Base-by-base conservation (phyloP, 495 filamentous ascomycete genomes). In the Talaromyces nanjingensis region DNA sequence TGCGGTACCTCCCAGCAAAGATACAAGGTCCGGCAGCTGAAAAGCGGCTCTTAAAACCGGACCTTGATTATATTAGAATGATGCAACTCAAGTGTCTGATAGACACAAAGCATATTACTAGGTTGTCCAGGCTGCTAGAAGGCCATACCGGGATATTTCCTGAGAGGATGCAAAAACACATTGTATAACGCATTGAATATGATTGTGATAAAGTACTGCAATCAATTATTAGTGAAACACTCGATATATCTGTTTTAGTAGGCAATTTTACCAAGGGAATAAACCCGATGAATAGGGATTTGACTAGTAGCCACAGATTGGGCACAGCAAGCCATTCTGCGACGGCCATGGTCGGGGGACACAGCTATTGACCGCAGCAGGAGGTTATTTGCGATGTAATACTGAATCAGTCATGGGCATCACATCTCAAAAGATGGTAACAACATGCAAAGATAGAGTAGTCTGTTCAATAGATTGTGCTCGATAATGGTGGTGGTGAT, bases 151-250 rank as follows among this genome's bases (percentile, higher is more conserved):
- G 73, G 70, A 45, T 65, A 71, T 1, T 63, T 29, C 7, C 63
- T 34, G 9, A 76, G 65, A 0, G 72, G 73, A 57, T 74, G 72
- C 12, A 69, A 68, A 22, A 65, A 69, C 33, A 76, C 39, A 55
- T 73, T 70, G 58, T 73, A 76, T 4, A 71, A 37, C n/a, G 59
- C 27, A 14, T 20, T 20, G 20, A 6, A 31, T 37, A 59, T 59
- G 2, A 37, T 8, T 4, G 27, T 59, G 8, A 59, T 12, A 37
- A 59, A 20, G 14, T 33, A 59, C 56, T 59, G 22, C 16, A 29
- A 29, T n/a, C 1, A 4, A 5, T 14, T 12, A 55, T 55, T 12
- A 55, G 52, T 16, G 22, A 24, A 11, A 55, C 22, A 20, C 1
- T 55, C 3, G 25, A 29, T 3, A 29, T 55, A 9, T 18, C 29